A percentile compares a stretch with the other conserved stretches of the same genome.
Evolutionary conservation across 495 filamentous ascomycete genomes (phyloP).

Genomic region (Aspergillus wentii): DNA sequence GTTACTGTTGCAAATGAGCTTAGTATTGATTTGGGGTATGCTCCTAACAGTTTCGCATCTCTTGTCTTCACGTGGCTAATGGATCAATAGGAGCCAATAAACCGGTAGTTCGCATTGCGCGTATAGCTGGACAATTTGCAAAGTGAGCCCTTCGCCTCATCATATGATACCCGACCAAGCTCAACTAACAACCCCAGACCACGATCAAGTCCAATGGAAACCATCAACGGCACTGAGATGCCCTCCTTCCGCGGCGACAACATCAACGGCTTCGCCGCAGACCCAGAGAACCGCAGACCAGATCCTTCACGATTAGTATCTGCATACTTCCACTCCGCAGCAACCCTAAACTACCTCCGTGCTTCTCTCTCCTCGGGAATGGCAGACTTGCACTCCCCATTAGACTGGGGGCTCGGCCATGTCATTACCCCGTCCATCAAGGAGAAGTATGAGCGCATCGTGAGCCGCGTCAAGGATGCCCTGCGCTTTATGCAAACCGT

Average conservation of each 20-base stretch:
- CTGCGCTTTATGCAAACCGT: constrained; percentile 94
- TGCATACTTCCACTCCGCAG: constrained; percentile 92
- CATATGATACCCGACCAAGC: background rate
- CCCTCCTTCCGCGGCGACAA: constrained; percentile 93
- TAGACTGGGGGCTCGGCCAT: constrained; percentile 95
- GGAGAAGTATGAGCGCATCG: constrained; percentile 76
- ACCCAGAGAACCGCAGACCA: constrained; percentile 59
- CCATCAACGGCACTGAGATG: constrained; percentile 71
- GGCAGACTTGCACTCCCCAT: constrained; percentile 85
- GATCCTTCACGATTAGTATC: constrained; percentile 82
- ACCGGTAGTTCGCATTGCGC: constrained; percentile 87
- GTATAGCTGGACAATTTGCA: constrained; percentile 96
- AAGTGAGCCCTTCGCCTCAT: constrained; percentile 42
- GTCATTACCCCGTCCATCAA: constrained; percentile 79
- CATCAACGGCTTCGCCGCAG: constrained; percentile 75
- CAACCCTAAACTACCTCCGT: constrained; percentile 88
- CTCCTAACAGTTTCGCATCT: constrained; percentile 1
- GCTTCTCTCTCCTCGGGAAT: constrained; percentile 80
- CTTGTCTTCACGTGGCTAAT: constrained; percentile 8
- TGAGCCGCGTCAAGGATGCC: constrained; percentile 81
- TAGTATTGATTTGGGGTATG: constrained; percentile 83
- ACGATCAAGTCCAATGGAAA: constrained; percentile 81
- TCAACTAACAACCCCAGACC: constrained; percentile 44
- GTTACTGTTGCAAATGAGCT: constrained; percentile 89
- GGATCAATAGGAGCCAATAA: constrained; percentile 60